Evolutionary conservation across 139 green algal genomes (phyloP).

Genomic region (Picochlorum sp.): DNA sequence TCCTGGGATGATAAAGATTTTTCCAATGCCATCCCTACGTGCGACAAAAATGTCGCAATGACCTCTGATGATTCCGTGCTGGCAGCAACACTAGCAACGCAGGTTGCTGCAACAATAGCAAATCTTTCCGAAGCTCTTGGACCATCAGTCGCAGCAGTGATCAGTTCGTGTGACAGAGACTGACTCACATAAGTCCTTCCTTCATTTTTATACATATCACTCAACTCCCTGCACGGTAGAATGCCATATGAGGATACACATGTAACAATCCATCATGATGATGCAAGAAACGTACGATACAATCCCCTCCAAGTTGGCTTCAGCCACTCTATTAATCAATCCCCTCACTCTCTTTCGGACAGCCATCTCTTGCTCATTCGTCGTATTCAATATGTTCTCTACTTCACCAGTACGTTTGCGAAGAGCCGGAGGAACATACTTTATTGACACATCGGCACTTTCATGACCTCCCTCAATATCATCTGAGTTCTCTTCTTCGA

Average conservation of each 20-base stretch:
- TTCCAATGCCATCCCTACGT: constrained; percentile 31
- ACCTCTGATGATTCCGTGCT: constrained; percentile 32
- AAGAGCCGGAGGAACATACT: constrained; percentile 55
- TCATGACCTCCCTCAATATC: constrained; percentile 2
- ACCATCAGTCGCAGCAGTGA: constrained; percentile 55
- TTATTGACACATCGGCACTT: not conserved
- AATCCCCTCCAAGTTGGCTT: constrained; percentile 59
- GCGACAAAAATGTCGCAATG: constrained; percentile 44
- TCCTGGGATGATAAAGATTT: not conserved
- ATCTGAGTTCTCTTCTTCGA: constrained; percentile 5
- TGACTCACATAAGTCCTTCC: constrained; percentile 41
- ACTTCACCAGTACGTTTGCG: constrained; percentile 22
- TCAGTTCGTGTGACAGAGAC: constrained; percentile 42
- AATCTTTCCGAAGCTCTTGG: constrained; percentile 66
- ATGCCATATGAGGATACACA: not conserved
- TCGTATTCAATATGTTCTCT: not conserved
- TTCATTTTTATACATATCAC: constrained; percentile 40
- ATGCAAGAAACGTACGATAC: constrained; percentile 1
- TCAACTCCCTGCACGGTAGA: constrained; percentile 34
- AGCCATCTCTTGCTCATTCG: constrained; percentile 6
- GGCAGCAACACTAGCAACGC: constrained; percentile 53
- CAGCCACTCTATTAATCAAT: constrained; percentile 67
- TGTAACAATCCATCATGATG: not conserved
- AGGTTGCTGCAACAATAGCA: constrained; percentile 51
- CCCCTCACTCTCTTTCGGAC: constrained; percentile 50